These are phyloP conservation scores for Penicillium sp. DNA, from an alignment of 2,329 filamentous ascomycete genomes.

Conservation along the genomic window DNA sequence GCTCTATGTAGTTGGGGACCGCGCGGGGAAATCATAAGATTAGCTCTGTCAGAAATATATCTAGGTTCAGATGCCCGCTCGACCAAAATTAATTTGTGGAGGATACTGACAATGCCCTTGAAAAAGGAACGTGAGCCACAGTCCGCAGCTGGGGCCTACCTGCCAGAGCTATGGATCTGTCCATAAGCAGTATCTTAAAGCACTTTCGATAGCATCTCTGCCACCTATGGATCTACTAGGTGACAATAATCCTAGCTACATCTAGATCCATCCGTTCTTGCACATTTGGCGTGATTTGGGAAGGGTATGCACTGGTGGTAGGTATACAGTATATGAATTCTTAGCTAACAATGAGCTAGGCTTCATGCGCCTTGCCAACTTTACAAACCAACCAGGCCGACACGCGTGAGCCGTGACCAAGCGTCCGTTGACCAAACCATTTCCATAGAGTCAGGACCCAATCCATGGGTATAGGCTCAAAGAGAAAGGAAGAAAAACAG, in stretches of 20 bases:
- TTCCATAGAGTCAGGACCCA: conserved; percentile 4
- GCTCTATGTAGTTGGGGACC: neutral
- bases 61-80: too few relatives aligned
- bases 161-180: too few relatives aligned
- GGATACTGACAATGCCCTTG: too few relatives aligned
- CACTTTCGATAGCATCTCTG: too few relatives aligned
- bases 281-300: too few relatives aligned
- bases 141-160: too few relatives aligned
- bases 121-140: too few relatives aligned
- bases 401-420: conserved; percentile 2
- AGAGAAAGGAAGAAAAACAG: neutral
- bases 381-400: conserved; percentile 13
- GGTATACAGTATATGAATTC: conserved; percentile 11
- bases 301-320: conserved; percentile 2
- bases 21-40: too few relatives aligned
- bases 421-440: neutral
- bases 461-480: neutral
- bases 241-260: neutral
- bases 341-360: conserved; percentile 17
- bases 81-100: too few relatives aligned
- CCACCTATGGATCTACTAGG: neutral
- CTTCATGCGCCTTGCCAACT: conserved; percentile 16
- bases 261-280: too few relatives aligned
- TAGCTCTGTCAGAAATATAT: neutral
- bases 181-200: too few relatives aligned